Percentiles rank a stretch among this genome's conserved stretches.
phyloP scores from a whole-genome alignment of 1,139 yeast species.

The Saccharomyces hybrid region DNA sequence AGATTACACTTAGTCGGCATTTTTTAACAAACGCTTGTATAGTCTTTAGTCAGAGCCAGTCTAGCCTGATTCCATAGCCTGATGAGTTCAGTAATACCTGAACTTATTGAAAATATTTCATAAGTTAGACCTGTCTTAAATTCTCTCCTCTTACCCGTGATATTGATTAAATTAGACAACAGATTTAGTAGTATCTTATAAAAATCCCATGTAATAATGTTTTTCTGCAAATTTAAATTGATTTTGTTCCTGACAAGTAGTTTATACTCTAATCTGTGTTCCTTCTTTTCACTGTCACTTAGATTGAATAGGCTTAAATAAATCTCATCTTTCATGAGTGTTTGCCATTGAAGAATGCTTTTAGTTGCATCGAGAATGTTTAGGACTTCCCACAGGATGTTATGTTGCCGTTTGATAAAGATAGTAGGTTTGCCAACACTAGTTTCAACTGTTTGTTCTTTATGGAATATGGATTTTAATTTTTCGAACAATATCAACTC shows the following conservation, averaged over 20 bases:
- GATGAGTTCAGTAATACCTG: slow-evolving; percentile 36
- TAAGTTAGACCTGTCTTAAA: slow-evolving; percentile 14
- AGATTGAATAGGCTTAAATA: neutral
- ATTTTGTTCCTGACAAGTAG: neutral
- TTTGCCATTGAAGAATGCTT: neutral
- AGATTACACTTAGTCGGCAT: neutral
- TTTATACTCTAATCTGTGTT: neutral
- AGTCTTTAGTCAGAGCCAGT: neutral
- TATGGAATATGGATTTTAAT: slow-evolving; percentile 19
- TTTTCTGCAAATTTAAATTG: neutral
- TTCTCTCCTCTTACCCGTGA: neutral
- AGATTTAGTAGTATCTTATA: neutral
- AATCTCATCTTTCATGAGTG: neutral
- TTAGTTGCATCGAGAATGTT: neutral
- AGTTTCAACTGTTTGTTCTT: neutral
- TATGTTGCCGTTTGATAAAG: neutral
- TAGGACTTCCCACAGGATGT: neutral
- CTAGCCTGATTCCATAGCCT: slow-evolving; percentile 33
- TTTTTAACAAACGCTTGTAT: neutral
- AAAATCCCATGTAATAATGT: neutral
- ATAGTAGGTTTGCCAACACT: neutral
- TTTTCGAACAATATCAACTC: slow-evolving; percentile 50
- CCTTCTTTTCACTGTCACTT: neutral
- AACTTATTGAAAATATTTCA: slow-evolving; percentile 29
- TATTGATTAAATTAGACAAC: neutral